A percentile compares a stretch with the other conserved stretches of the same genome.
These are phyloP conservation scores for Blastocystis sp. DNA, from an alignment of 352 stramenopile species.

Conservation along the genomic window DNA sequence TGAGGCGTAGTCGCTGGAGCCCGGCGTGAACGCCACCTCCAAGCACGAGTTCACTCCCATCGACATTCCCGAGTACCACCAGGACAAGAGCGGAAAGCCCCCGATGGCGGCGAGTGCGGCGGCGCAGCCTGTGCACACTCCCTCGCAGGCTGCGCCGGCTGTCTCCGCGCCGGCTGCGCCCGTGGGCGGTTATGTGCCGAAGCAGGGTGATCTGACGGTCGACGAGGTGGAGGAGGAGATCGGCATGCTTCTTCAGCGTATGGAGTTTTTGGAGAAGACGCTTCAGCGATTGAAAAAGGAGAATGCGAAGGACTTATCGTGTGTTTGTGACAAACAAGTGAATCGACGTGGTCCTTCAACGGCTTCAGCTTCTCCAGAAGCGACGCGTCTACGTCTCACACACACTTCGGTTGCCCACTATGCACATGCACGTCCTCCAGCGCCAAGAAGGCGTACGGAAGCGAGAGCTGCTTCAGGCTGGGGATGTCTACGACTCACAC, in stretches of 20 bases:
- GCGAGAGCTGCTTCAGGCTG: background rate
- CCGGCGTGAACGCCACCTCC: background rate
- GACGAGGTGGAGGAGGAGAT: conserved; percentile 67
- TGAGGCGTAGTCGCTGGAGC: conserved; percentile 39
- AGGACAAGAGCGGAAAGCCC: background rate
- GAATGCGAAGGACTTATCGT: conserved; percentile 57
- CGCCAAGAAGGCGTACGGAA: background rate
- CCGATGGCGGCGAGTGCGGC: background rate
- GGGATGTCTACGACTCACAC: background rate
- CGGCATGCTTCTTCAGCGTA: conserved; percentile 34
- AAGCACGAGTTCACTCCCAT: conserved; percentile 6
- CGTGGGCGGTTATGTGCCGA: background rate
- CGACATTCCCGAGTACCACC: background rate
- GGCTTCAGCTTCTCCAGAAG: background rate
- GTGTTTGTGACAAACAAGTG: conserved; percentile 6
- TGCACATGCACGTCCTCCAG: background rate
- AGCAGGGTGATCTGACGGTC: conserved; percentile 62
- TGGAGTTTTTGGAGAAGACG: conserved; percentile 61
- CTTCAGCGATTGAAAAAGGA: conserved; percentile 64
- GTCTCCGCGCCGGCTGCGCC: background rate
- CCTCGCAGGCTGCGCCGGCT: background rate
- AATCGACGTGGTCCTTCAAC: background rate
- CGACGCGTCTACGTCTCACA: background rate
- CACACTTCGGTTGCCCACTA: background rate
- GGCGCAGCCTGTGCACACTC: background rate